These are phyloP conservation scores for Pugionium cornutum DNA, from an alignment of 345 rosid species.

Conservation along the genomic window DNA sequence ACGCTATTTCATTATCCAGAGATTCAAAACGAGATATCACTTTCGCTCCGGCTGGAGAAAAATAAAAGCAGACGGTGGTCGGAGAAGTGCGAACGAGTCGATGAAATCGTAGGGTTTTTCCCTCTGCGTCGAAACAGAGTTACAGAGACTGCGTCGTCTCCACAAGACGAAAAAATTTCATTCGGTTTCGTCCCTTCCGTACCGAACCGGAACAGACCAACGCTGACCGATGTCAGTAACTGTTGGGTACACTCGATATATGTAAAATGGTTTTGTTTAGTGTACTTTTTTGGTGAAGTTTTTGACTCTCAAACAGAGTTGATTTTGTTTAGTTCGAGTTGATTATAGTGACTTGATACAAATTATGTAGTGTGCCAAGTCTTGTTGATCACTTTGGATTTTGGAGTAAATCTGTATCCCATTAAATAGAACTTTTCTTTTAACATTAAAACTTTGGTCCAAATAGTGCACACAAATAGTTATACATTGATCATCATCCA, in stretches of 20 bases:
- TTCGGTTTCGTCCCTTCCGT: constrained; percentile 13
- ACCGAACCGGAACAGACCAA: constrained; percentile 22
- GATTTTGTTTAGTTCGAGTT: background rate
- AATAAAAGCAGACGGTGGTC: constrained; percentile 24
- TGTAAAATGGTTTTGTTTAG: background rate
- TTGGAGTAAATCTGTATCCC: background rate
- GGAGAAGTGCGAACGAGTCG: constrained; percentile 24
- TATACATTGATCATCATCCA: background rate
- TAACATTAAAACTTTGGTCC: background rate
- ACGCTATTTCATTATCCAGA: constrained; percentile 10
- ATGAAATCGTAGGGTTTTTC: constrained; percentile 37
- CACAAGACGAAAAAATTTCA: background rate
- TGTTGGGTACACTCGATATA: background rate
- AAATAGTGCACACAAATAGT: too few species aligned
- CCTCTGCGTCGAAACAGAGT: constrained; percentile 24
- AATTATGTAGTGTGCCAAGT: too few species aligned
- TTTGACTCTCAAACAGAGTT: background rate
- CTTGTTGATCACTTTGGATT: background rate
- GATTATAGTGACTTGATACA: background rate
- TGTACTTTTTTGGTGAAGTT: background rate
- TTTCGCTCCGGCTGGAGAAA: constrained; percentile 12
- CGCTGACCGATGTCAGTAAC: background rate
- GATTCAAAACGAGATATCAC: background rate
- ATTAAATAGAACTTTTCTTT: background rate
- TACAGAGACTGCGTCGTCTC: constrained; percentile 10